Conservation (phyloP, 2,329 filamentous ascomycete species). For the Geosmithia putterillii region DNA sequence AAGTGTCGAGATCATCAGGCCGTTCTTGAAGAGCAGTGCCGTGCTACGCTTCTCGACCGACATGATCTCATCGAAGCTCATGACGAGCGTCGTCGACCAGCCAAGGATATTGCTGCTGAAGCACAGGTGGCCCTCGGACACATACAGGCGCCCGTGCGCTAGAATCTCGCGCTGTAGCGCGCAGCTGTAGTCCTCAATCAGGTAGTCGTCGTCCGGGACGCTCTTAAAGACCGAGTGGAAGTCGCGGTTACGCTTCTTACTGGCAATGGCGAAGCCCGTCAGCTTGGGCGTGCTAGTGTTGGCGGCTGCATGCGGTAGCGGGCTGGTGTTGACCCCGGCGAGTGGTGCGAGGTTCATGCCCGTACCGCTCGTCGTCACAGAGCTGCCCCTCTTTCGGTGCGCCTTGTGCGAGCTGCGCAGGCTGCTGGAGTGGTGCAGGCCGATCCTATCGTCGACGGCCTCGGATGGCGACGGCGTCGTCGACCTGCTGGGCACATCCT, state of each 20-base stretch:
- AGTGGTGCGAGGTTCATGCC: conserved; percentile 41
- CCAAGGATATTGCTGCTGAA: conserved; percentile 98
- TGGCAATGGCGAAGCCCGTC: conserved; percentile 91
- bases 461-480: conserved; percentile 44
- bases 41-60: conserved; percentile 96
- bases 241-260: conserved; percentile 89
- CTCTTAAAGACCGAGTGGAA: conserved; percentile 92
- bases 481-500: conserved; percentile 38
- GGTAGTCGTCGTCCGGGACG: conserved; percentile 92
- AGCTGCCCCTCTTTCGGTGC: conserved; percentile 73
- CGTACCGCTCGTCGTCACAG: conserved; percentile 49
- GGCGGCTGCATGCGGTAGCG: conserved; percentile 51
- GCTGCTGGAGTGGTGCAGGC: conserved; percentile 52
- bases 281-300: conserved; percentile 56
- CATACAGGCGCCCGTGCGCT: conserved; percentile 83
- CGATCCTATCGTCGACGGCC: conserved; percentile 51
- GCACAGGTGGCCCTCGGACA: conserved; percentile 94
- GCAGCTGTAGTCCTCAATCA: conserved; percentile 98
- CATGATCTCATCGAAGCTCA: conserved; percentile 96
- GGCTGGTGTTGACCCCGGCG: conserved; percentile 41
- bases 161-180: conserved; percentile 92
- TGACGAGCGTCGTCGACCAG: conserved; percentile 94
- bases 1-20: conserved; percentile 88
- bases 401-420: conserved; percentile 58
- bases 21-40: conserved; percentile 91